These are phyloP conservation scores for Penicillium sp. DNA, from an alignment of 2,329 filamentous ascomycete genomes.

Conservation along the genomic window DNA sequence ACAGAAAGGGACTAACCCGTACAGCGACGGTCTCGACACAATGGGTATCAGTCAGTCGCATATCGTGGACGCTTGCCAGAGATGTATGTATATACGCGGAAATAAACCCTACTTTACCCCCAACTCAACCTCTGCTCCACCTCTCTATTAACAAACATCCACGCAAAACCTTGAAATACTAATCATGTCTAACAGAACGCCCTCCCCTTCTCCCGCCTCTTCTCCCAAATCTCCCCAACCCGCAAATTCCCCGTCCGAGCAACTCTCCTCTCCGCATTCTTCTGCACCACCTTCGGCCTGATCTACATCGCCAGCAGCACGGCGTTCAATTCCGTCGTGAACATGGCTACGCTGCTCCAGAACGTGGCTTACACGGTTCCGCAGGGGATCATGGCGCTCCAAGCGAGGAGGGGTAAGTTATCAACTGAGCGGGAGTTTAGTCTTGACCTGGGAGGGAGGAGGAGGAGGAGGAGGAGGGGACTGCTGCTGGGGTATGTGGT, in stretches of 20 bases:
- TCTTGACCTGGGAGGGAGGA: not conserved
- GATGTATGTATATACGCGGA: constrained; percentile 1
- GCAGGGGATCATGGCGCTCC: constrained; percentile 48
- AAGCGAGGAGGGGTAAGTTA: constrained; percentile 35
- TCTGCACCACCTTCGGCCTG: constrained; percentile 37
- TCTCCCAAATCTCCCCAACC: constrained; percentile 19
- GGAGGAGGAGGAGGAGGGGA: not conserved
- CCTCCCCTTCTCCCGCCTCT: constrained; percentile 17
- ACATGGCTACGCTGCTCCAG: constrained; percentile 40
- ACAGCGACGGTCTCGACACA: constrained; percentile 21
- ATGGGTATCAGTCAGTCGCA: constrained; percentile 21
- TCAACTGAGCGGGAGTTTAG: constrained; percentile 26
- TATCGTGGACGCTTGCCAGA: constrained; percentile 23
- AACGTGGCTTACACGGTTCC: constrained; percentile 48
- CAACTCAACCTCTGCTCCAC: not conserved
- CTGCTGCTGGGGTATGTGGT: constrained; percentile 1
- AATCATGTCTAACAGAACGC: constrained; percentile 11
- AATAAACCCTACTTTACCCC: too few species aligned
- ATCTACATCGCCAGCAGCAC: constrained; percentile 37
- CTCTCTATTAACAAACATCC: not conserved
- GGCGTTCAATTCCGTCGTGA: constrained; percentile 43
- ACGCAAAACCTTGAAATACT: not conserved
- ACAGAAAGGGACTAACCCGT: not conserved
- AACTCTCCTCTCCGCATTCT: constrained; percentile 31
- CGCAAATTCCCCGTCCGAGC: constrained; percentile 32